Base-by-base conservation (phyloP, 768 basidiomycete genomes). In the Brasilioporus rufonigricans region DNA sequence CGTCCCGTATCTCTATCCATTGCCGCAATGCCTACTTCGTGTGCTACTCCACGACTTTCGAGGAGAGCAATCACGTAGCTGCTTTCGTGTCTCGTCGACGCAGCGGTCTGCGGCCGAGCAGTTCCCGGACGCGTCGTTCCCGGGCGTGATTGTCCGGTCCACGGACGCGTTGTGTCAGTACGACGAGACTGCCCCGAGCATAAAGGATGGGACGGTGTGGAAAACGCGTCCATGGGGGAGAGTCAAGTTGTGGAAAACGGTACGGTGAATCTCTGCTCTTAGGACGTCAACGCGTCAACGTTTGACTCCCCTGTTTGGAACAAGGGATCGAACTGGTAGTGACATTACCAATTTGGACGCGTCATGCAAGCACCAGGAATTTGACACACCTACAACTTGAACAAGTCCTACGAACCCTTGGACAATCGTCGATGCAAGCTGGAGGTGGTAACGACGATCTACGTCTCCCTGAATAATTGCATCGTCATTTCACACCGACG, bases 1-100 rank as follows among this genome's bases (percentile, higher is more conserved):
- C 81, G 77, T 1, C 87, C 91, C 0, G 87, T 91, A 31, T 90
- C 87, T 52, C 78, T 82, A 55, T 94, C 86, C n/a, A 93, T 77
- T 0, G 89, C 89, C 0, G 91, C 93, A 31, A 97, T 83, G 3
- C 94, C 94, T 10, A 96, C 83, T 66, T 96, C 93, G 50, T 88
- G 76, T 1, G 86, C 86, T 27, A 91, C 76, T 1, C 90, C 89
- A 24, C 90, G 76, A 12, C 89, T 87, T 71, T 93, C 90, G 26
- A 92, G 71, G 19, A 92, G 69, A 3, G 90, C 85, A 26, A 89
- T 74, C 4, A 89, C 73, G 64, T 84, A 85, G 52, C 74, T 85
- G 0, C 77, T 79, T 57, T 90, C 88, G 41, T 77, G 74, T 26
- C 77, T 73, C 16, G 76, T 76, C 6, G 87, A 87, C 3, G 75